These are phyloP conservation scores for Mortierella sp. DNA, from an alignment of 371 early-diverging fungal genomes.

Conservation along the genomic window DNA sequence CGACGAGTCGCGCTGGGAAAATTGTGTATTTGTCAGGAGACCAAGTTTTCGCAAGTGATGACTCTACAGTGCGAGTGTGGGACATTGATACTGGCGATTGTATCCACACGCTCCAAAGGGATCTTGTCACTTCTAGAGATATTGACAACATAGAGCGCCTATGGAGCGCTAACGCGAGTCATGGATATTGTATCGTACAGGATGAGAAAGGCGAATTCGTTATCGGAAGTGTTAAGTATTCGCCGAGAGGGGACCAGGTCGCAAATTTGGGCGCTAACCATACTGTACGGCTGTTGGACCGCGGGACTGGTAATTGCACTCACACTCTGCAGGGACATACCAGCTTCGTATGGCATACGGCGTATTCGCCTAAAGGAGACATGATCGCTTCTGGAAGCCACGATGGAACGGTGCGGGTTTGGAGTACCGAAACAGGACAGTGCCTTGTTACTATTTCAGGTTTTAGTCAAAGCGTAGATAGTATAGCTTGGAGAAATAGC, in stretches of 20 bases:
- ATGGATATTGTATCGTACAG: background rate
- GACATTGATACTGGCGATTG: slow-evolving; percentile 1
- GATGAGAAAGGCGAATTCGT: background rate
- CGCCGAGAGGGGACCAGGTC: background rate
- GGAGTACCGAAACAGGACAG: background rate
- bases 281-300: background rate
- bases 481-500: background rate
- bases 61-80: background rate
- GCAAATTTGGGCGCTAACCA: background rate
- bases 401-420: background rate
- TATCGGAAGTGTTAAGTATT: background rate
- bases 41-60: background rate
- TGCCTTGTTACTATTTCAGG: background rate
- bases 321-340: background rate
- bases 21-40: background rate
- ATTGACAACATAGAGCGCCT: background rate
- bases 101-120: background rate
- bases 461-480: background rate
- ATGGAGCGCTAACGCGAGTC: background rate
- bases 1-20: background rate
- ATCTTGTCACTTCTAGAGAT: background rate
- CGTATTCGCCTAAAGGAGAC: background rate
- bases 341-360: background rate
- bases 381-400: background rate
- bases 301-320: background rate